Conservation (phyloP, 2,329 filamentous ascomycete genomes). For the Neonectria sp. region DNA sequence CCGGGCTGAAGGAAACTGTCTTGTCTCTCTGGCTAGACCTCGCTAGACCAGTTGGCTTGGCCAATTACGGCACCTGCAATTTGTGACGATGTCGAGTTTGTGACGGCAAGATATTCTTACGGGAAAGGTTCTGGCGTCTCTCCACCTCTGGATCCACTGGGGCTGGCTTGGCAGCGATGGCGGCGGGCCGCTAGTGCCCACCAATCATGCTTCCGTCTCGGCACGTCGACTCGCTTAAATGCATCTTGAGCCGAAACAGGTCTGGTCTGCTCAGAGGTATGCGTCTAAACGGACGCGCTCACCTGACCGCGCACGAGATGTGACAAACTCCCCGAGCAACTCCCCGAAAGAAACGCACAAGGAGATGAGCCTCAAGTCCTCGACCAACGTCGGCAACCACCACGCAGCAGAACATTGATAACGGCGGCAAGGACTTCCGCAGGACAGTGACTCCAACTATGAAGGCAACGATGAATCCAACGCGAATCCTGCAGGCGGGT, state of each 20-base stretch:
- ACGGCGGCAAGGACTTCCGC: not conserved
- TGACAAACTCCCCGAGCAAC: constrained; percentile 32
- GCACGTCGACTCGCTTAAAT: not conserved
- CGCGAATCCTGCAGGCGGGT: constrained; percentile 16
- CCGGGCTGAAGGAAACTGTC: not conserved
- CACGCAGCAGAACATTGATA: not conserved
- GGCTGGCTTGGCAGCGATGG: not conserved
- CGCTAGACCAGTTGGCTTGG: constrained; percentile 1
- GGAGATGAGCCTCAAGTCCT: constrained; percentile 11
- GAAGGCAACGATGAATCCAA: not conserved
- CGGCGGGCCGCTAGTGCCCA: constrained; percentile 6
- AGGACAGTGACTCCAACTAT: not conserved
- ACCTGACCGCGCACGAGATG: constrained; percentile 30
- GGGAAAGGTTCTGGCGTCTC: constrained; percentile 7
- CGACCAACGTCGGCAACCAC: not conserved
- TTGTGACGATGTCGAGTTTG: constrained; percentile 2
- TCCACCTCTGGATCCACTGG: constrained; percentile 6
- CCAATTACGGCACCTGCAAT: constrained; percentile 24
- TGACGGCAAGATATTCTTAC: not conserved
- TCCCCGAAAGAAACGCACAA: constrained; percentile 23
- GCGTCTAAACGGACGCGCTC: constrained; percentile 17
- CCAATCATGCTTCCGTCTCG: constrained; percentile 3
- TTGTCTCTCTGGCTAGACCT: constrained; percentile 1
- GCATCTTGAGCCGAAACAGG: not conserved
- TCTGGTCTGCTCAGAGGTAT: constrained; percentile 1